Base-by-base conservation (phyloP, 805 yeast genomes). In the Maudiozyma saulgeensis region DNA sequence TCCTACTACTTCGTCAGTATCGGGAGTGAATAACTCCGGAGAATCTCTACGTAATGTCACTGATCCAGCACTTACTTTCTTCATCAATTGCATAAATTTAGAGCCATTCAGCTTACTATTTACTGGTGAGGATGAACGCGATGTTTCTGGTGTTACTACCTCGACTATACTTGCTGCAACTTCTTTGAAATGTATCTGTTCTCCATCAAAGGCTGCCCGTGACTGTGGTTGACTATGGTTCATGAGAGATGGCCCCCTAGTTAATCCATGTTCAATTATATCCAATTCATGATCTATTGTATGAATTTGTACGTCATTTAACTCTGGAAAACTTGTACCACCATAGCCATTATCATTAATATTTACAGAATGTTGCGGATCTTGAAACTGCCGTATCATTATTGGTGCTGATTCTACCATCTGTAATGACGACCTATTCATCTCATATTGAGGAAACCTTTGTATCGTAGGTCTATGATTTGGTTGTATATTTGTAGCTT, bases 41-140 rank as follows among this genome's bases (percentile, higher is more conserved):
- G 50, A 48, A 6, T 50, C 31, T 9, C 43, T 25, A 15, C 49
- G 55, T 19, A 62, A 31, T 13, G 66, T 61, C n/a, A 64, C 63
- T 1, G 53, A 57, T 4, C 68, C 69, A 18, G 58, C 65, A 37
- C 66, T 59, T 7, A 65, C 54, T 18, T 53, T 56, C 47, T 59
- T 57, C 66, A 65, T 59, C 23, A 65, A 49, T 1, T 57, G 56
- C 50, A 64, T 52, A 38, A 64, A 64, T 47, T 63, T 63, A 2
- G 68, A 63, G 3, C 55, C 53, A 11, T 56, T 50, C 2, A 64
- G 52, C 44, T 63, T 61, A 6, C 59, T 46, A 15, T 49, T 49
- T 23, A 49, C 46, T 1, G 56, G 51, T 2, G 55, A 38, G 2
- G 58, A 44, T 4, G n/a, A 43, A 39, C 34, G 53, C 40, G 3